Percentiles rank a stretch among this genome's conserved stretches.
Conservation (phyloP, 2,329 filamentous ascomycete species). For the Emericellopsis cladophorae region DNA sequence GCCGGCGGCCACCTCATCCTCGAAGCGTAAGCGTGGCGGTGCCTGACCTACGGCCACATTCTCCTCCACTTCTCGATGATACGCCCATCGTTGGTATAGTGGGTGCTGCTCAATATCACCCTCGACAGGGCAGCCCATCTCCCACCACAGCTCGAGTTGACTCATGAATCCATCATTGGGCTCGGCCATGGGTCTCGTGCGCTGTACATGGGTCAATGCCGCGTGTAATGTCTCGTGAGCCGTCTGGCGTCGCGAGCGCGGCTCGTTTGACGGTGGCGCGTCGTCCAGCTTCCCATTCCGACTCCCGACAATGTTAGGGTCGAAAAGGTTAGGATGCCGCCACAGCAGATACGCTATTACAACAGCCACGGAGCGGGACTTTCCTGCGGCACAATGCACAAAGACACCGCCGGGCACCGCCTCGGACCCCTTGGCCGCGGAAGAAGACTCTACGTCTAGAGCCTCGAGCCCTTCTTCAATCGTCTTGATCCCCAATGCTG, state of each 20-base stretch:
- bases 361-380: conserved; percentile 79
- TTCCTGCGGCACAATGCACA: conserved; percentile 80
- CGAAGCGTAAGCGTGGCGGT: conserved; percentile 73
- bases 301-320: conserved; percentile 19
- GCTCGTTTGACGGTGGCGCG: background rate
- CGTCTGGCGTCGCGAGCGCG: conserved; percentile 17
- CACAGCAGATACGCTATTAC: conserved; percentile 77
- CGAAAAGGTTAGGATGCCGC: conserved; percentile 43
- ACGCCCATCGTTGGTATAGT: conserved; percentile 63
- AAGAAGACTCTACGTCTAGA: background rate
- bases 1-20: conserved; percentile 48
- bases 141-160: conserved; percentile 76
- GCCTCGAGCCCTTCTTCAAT: conserved; percentile 1
- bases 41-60: conserved; percentile 62
- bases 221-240: conserved; percentile 34
- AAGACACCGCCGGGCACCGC: conserved; percentile 29
- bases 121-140: conserved; percentile 65
- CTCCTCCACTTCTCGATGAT: conserved; percentile 40
- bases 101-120: conserved; percentile 51
- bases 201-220: conserved; percentile 57
- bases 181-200: conserved; percentile 65
- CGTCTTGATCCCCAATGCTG: background rate
- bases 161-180: conserved; percentile 88
- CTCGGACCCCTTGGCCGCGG: background rate
- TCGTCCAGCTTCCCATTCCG: conserved; percentile 3